phyloP scores from a whole-genome alignment of 305 asterid species.

The Fraxinus xanthoxyloides region DNA sequence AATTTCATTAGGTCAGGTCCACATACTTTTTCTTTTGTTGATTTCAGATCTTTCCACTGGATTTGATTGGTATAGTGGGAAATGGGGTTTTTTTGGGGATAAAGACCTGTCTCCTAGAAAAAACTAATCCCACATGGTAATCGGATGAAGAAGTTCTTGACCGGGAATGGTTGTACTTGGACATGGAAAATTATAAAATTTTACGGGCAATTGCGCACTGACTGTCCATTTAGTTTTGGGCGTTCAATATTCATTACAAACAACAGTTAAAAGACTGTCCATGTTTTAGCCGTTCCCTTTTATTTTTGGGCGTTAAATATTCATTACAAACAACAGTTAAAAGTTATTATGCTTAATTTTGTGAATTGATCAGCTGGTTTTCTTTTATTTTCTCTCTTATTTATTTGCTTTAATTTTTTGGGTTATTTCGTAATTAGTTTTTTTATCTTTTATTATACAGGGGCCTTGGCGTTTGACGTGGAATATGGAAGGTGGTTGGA shows the following conservation, averaged over 20 bases:
- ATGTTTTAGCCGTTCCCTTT: neutral
- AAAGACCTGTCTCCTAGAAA: neutral
- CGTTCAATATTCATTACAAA: neutral
- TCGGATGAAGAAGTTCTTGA: neutral
- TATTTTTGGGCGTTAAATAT: neutral
- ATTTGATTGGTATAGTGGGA: neutral
- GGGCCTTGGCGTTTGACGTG: slow-evolving; percentile 77
- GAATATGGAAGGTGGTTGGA: slow-evolving; percentile 86
- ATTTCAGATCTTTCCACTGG: neutral
- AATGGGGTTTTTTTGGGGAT: neutral
- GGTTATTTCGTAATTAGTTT: neutral
- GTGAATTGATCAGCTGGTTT: neutral
- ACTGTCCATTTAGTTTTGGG: neutral
- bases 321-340: neutral
- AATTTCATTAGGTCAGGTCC: neutral
- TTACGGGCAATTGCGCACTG: neutral
- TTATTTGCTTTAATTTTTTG: neutral
- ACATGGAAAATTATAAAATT: neutral
- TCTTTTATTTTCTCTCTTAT: neutral
- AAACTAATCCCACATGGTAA: neutral
- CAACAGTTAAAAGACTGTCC: neutral
- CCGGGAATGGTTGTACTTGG: neutral
- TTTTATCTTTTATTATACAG: slow-evolving; percentile 34
- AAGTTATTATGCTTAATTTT: neutral
- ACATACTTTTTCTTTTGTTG: neutral